Evolutionary conservation across 2,329 filamentous ascomycete genomes (phyloP).

Genomic region (Rhinocladiella similis): DNA sequence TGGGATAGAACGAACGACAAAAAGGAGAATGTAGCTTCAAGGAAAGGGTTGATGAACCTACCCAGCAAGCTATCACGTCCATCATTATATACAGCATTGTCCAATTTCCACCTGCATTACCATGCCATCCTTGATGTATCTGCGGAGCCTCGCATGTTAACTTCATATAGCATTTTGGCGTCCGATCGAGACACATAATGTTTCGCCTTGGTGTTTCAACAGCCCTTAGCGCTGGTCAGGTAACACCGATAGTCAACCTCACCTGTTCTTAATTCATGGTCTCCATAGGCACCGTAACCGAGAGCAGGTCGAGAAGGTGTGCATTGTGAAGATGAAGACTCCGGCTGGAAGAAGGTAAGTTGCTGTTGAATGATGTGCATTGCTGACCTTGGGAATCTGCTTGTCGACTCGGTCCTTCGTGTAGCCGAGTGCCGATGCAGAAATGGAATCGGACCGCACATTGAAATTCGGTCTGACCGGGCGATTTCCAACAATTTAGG

Average conservation of each 20-base stretch:
- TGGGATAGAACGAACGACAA: slow-evolving; percentile 8
- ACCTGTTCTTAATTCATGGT: too few relatives aligned
- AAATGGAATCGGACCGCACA: too few relatives aligned
- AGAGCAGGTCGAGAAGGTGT: too few relatives aligned
- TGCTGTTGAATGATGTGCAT: too few relatives aligned
- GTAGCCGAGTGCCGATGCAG: too few relatives aligned
- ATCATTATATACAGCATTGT: background rate
- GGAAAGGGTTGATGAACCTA: background rate
- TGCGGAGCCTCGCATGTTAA: background rate
- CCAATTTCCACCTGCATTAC: background rate
- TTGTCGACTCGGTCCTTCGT: too few relatives aligned
- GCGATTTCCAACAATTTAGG: too few relatives aligned
- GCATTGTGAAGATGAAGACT: too few relatives aligned
- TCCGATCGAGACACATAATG: background rate
- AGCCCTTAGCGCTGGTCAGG: background rate
- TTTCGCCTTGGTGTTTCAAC: background rate
- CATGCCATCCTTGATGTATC: background rate
- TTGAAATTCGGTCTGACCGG: too few relatives aligned
- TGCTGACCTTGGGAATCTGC: too few relatives aligned
- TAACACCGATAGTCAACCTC: background rate
- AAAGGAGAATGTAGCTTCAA: background rate
- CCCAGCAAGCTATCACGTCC: background rate
- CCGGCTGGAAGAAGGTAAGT: too few relatives aligned
- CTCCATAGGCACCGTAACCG: too few relatives aligned
- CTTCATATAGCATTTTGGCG: background rate